A percentile compares a stretch with the other conserved stretches of the same genome.
These are phyloP conservation scores for Geranomyces michiganensis DNA, from an alignment of 192 early-diverging fungal species.

Conservation along the genomic window DNA sequence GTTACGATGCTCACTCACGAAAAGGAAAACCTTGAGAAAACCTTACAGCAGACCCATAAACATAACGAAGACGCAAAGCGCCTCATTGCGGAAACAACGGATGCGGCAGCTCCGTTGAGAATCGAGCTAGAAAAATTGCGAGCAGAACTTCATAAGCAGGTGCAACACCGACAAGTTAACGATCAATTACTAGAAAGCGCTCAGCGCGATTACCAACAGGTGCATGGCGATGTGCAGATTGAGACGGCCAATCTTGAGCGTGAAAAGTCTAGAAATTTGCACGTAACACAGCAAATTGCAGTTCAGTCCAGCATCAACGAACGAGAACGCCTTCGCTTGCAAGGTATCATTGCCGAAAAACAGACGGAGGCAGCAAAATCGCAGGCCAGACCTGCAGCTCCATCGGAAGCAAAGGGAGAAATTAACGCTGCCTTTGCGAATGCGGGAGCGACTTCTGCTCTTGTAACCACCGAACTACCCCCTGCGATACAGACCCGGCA, in stretches of 20 bases:
- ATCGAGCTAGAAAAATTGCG: slow-evolving; percentile 59
- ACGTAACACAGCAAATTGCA: slow-evolving; percentile 13
- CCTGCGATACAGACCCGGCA: too few species aligned
- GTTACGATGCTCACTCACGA: slow-evolving; percentile 38
- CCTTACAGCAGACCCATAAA: slow-evolving; percentile 44
- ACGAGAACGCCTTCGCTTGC: background rate
- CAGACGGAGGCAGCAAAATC: background rate
- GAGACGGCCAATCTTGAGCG: slow-evolving; percentile 29
- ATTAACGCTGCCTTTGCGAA: too few species aligned
- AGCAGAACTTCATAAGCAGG: slow-evolving; percentile 62
- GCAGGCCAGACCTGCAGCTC: background rate
- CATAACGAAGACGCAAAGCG: slow-evolving; percentile 53
- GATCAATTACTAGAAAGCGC: slow-evolving; percentile 60
- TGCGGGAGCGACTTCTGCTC: background rate
- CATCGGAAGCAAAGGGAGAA: too few species aligned
- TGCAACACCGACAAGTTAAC: slow-evolving; percentile 67
- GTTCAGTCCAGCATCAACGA: slow-evolving; percentile 27
- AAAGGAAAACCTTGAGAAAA: slow-evolving; percentile 31
- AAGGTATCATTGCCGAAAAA: background rate
- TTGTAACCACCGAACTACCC: background rate
- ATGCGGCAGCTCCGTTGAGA: slow-evolving; percentile 54
- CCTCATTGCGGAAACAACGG: slow-evolving; percentile 55
- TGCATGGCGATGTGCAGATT: slow-evolving; percentile 49
- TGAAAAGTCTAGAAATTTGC: slow-evolving; percentile 26
- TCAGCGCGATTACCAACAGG: slow-evolving; percentile 64